phyloP scores from a whole-genome alignment of 768 basidiomycete species.

The Pleurotus giganteus region DNA sequence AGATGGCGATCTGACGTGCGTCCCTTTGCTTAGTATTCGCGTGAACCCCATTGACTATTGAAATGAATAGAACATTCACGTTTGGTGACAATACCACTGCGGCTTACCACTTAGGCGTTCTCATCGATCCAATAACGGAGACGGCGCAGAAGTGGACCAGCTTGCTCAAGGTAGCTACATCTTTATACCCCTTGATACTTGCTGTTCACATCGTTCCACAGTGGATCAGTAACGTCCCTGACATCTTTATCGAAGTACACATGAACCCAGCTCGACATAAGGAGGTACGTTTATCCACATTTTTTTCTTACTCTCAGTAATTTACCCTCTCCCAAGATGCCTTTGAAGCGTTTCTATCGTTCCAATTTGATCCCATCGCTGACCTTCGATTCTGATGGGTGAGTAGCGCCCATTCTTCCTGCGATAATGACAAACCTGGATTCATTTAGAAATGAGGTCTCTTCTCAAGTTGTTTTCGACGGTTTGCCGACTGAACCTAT shows the following conservation, averaged over 20 bases:
- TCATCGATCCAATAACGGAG: slow-evolving; percentile 86
- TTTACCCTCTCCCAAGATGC: slow-evolving; percentile 50
- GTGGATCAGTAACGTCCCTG: slow-evolving; percentile 67
- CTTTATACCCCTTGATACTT: no score
- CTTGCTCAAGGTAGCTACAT: slow-evolving; percentile 59
- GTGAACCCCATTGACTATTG: slow-evolving; percentile 1
- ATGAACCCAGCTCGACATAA: slow-evolving; percentile 65
- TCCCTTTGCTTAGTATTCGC: slow-evolving; percentile 12
- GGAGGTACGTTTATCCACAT: slow-evolving; percentile 52
- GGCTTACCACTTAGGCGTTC: slow-evolving; percentile 62
- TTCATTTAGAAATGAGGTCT: slow-evolving; percentile 49
- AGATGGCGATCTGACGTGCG: slow-evolving; percentile 64
- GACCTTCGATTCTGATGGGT: slow-evolving; percentile 73
- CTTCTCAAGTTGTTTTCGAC: slow-evolving; percentile 60
- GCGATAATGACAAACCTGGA: not conserved
- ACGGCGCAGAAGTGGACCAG: slow-evolving; percentile 84
- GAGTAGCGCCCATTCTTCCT: slow-evolving; percentile 20
- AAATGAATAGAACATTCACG: slow-evolving; percentile 57
- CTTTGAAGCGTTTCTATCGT: slow-evolving; percentile 91
- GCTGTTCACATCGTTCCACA: slow-evolving; percentile 22
- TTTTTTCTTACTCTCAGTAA: not conserved
- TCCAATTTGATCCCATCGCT: slow-evolving; percentile 61
- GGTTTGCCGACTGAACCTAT: slow-evolving; percentile 83
- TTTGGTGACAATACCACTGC: slow-evolving; percentile 70
- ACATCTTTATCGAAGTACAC: slow-evolving; percentile 71